phyloP scores from a whole-genome alignment of 2,329 filamentous ascomycete genomes.

The Coniella lustricola region DNA sequence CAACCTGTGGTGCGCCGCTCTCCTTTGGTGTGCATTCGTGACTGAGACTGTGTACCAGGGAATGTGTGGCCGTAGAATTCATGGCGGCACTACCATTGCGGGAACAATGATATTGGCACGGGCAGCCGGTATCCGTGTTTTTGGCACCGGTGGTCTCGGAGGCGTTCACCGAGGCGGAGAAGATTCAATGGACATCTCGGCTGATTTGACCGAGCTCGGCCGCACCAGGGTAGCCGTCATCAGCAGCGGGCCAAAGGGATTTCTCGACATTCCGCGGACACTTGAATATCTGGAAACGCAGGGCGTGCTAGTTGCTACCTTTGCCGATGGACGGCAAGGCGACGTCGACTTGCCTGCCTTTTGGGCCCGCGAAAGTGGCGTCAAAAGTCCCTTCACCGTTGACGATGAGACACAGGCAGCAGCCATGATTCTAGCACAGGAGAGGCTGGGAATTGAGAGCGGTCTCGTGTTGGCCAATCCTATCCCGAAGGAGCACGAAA shows the following conservation, averaged over 20 bases:
- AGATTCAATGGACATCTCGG: conserved; percentile 84
- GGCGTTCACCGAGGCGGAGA: conserved; percentile 90
- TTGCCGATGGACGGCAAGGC: conserved; percentile 70
- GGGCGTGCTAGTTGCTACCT: conserved; percentile 79
- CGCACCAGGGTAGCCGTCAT: conserved; percentile 83
- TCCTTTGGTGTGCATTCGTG: not conserved
- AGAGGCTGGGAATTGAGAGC: conserved; percentile 62
- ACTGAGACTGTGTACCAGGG: conserved; percentile 37
- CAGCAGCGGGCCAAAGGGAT: conserved; percentile 89
- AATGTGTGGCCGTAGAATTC: conserved; percentile 57
- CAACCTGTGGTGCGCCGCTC: too few species aligned
- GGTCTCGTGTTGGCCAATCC: conserved; percentile 88
- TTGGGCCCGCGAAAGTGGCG: conserved; percentile 81
- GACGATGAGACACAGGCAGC: conserved; percentile 75
- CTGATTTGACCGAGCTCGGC: conserved; percentile 89
- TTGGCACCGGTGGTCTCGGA: conserved; percentile 89
- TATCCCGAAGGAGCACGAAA: conserved; percentile 62
- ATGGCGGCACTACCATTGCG: conserved; percentile 89
- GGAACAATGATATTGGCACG: conserved; percentile 88
- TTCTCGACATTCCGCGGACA: conserved; percentile 84
- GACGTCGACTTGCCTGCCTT: conserved; percentile 85
- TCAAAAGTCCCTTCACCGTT: conserved; percentile 70
- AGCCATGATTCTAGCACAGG: conserved; percentile 77
- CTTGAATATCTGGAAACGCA: conserved; percentile 69
- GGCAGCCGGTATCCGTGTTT: conserved; percentile 81